A percentile compares a stretch with the other conserved stretches of the same genome.
Evolutionary conservation across 1,284 basidiomycete species (phyloP).

Genomic region (Puccinia coronata): DNA sequence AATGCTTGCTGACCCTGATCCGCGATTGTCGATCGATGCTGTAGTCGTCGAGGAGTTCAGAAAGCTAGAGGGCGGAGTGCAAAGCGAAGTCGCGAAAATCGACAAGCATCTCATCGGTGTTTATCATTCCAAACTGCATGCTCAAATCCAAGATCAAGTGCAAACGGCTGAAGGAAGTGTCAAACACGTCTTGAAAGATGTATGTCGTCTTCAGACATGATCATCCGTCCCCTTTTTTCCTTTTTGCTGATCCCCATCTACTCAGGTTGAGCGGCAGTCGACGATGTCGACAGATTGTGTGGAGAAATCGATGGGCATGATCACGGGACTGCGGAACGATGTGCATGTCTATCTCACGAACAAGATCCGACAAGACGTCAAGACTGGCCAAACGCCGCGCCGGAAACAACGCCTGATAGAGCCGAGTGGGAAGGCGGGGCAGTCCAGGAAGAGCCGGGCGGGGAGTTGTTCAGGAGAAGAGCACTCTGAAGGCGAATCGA

Average conservation of each 20-base stretch:
- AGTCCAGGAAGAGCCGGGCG: not conserved
- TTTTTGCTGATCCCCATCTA: no score
- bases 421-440: not conserved
- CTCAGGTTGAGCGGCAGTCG: constrained; percentile 34
- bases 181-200: constrained; percentile 14
- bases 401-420: constrained; percentile 55
- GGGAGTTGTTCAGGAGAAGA: not conserved
- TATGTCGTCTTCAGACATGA: not conserved
- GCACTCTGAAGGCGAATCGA: no score
- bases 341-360: constrained; percentile 56
- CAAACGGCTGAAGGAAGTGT: constrained; percentile 24
- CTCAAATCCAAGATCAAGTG: constrained; percentile 19
- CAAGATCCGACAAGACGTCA: constrained; percentile 59
- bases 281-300: constrained; percentile 46
- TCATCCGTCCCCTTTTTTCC: no score
- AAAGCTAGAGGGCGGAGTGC: not conserved
- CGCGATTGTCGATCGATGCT: not conserved
- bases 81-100: constrained; percentile 5
- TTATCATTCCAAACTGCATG: constrained; percentile 12
- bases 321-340: constrained; percentile 54
- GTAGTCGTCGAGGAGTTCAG: constrained; percentile 21
- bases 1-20: no score
- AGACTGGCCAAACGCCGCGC: constrained; percentile 61
- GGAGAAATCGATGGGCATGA: constrained; percentile 51
- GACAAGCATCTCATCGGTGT: constrained; percentile 17